Percentiles rank a stretch among this genome's conserved stretches.
phyloP scores from a whole-genome alignment of 768 basidiomycete genomes.

The Pseudohyphozyma bogoriensis region DNA sequence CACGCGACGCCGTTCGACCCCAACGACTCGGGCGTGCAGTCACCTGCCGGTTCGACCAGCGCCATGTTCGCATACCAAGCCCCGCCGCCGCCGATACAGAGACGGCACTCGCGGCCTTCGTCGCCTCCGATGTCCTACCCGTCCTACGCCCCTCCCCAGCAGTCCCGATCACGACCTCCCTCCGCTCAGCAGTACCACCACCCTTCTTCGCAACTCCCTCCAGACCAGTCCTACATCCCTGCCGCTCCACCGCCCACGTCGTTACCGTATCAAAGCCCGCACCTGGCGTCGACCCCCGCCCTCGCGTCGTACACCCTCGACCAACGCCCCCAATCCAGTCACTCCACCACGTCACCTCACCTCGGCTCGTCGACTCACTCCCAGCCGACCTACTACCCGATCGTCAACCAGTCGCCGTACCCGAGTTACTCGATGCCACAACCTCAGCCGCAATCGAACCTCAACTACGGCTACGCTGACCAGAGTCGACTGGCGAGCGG shows the following conservation, averaged over 20 bases:
- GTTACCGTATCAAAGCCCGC: not conserved
- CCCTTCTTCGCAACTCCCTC: not conserved
- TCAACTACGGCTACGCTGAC: not conserved
- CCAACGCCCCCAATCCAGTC: not conserved
- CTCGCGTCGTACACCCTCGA: not conserved
- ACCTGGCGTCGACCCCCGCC: not conserved
- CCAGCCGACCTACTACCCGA: not conserved
- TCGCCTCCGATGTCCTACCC: not conserved
- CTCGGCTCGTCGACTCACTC: not conserved
- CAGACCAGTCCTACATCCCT: no score
- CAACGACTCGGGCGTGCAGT: not conserved
- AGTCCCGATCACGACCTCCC: not conserved
- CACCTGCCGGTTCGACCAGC: not conserved
- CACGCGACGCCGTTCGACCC: slow-evolving; percentile 11
- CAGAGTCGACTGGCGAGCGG: no score
- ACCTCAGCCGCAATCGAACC: not conserved
- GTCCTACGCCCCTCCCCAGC: not conserved
- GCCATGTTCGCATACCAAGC: not conserved
- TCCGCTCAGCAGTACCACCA: not conserved
- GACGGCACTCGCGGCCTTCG: not conserved
- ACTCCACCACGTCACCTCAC: not conserved
- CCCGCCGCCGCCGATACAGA: not conserved
- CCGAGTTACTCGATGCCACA: not conserved
- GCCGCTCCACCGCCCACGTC: no score
- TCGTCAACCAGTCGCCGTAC: not conserved